phyloP scores from a whole-genome alignment of 1,139 yeast genomes.

The Taphrina populina region DNA sequence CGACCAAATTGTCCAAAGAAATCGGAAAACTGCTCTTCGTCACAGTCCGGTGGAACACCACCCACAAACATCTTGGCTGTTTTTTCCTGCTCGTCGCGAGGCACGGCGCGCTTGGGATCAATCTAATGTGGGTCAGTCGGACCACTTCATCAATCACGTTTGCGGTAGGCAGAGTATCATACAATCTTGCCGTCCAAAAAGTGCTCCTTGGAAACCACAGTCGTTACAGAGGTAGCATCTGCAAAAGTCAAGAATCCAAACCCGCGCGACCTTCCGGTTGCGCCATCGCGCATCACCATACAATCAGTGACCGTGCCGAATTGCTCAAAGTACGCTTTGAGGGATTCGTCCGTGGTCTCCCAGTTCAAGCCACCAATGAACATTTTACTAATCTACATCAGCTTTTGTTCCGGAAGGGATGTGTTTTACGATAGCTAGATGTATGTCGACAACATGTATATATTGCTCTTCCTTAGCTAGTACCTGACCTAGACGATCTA shows the following conservation, averaged over 20 bases:
- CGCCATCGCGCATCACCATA: constrained; percentile 89
- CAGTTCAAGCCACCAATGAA: constrained; percentile 97
- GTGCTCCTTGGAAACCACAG: constrained; percentile 83
- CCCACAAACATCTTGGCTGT: constrained; percentile 98
- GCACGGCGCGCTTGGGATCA: constrained; percentile 97
- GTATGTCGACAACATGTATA: constrained; percentile 38
- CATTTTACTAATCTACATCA: constrained; percentile 70
- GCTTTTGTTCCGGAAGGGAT: constrained; percentile 43
- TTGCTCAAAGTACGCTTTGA: constrained; percentile 78
- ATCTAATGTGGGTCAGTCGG: constrained; percentile 47
- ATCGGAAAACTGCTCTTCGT: constrained; percentile 83
- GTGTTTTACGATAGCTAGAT: constrained; percentile 42
- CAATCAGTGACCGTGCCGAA: constrained; percentile 88
- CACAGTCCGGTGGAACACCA: constrained; percentile 94
- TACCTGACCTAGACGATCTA: constrained; percentile 26
- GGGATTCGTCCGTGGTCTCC: constrained; percentile 81
- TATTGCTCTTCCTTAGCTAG: constrained; percentile 41
- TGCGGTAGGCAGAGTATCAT: constrained; percentile 7
- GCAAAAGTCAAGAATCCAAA: constrained; percentile 92
- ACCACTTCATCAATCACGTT: background rate
- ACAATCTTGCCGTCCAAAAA: constrained; percentile 85
- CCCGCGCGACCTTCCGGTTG: constrained; percentile 92
- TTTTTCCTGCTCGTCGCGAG: constrained; percentile 95
- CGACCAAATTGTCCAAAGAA: constrained; percentile 89
- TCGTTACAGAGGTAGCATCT: constrained; percentile 78